phyloP scores from a whole-genome alignment of 352 stramenopile species.

The Phytophthora meadii region DNA sequence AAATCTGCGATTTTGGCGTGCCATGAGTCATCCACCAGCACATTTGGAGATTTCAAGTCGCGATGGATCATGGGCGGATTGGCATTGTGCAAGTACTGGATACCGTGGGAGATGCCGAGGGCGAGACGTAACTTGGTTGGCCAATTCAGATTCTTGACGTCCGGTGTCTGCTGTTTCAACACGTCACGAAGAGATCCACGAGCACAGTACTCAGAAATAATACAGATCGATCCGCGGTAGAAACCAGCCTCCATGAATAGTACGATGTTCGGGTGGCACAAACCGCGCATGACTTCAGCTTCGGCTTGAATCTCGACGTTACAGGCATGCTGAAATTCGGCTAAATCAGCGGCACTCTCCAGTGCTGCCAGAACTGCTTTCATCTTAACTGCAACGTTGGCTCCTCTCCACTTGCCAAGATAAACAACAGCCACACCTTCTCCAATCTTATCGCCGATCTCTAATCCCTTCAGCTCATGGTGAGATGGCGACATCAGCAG shows the following conservation, averaged over 20 bases:
- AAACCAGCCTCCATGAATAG: constrained; percentile 91
- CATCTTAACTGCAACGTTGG: constrained; percentile 96
- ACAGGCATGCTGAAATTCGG: constrained; percentile 82
- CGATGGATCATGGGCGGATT: constrained; percentile 92
- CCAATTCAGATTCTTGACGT: constrained; percentile 80
- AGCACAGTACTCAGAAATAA: constrained; percentile 96
- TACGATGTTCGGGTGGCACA: constrained; percentile 89
- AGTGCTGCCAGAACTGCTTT: constrained; percentile 73
- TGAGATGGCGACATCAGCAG: constrained; percentile 66
- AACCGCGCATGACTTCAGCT: constrained; percentile 79
- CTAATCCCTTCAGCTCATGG: constrained; percentile 80
- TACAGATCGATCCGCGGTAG: constrained; percentile 90
- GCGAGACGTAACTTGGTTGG: constrained; percentile 81
- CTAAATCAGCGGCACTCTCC: constrained; percentile 65
- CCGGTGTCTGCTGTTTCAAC: constrained; percentile 68
- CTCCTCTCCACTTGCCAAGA: constrained; percentile 95
- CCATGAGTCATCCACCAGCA: constrained; percentile 90
- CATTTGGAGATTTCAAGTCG: constrained; percentile 92
- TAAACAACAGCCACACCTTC: constrained; percentile 93
- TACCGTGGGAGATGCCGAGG: constrained; percentile 82
- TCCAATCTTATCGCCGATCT: constrained; percentile 87
- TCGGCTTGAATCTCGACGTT: constrained; percentile 88
- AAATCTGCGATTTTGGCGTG: constrained; percentile 93
- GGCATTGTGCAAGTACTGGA: constrained; percentile 92
- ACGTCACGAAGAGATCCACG: constrained; percentile 96